phyloP scores from a whole-genome alignment of 768 basidiomycete genomes.

The Suillus subalutaceus region DNA sequence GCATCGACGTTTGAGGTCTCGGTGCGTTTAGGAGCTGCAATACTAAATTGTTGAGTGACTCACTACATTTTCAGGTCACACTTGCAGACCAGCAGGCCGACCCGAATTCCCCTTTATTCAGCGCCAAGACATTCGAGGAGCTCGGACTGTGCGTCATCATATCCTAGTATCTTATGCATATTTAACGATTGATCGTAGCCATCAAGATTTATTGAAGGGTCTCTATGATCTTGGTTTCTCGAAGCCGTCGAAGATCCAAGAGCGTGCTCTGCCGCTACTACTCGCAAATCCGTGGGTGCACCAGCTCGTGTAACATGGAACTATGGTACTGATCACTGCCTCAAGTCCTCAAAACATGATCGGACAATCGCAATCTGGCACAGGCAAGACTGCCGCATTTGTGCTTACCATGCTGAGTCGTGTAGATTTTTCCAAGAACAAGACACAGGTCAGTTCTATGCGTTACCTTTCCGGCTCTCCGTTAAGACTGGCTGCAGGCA shows the following conservation, averaged over 20 bases:
- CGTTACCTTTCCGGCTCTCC: background rate
- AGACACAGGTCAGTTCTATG: conserved; percentile 69
- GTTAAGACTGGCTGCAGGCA: conserved; percentile 54
- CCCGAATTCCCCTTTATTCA: conserved; percentile 93
- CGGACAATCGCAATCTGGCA: conserved; percentile 98
- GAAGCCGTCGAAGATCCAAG: conserved; percentile 98
- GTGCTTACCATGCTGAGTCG: conserved; percentile 96
- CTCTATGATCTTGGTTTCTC: conserved; percentile 95
- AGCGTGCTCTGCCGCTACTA: conserved; percentile 90
- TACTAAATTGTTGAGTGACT: conserved; percentile 7
- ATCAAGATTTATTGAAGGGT: conserved; percentile 88
- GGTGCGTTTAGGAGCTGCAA: conserved; percentile 43
- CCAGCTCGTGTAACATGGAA: background rate
- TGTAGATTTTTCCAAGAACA: conserved; percentile 79
- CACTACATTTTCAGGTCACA: conserved; percentile 66
- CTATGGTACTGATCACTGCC: conserved; percentile 12
- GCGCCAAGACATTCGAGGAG: conserved; percentile 93
- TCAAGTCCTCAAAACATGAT: conserved; percentile 98
- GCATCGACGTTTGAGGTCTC: conserved; percentile 83
- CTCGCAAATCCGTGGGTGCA: conserved; percentile 81
- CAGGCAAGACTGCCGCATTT: conserved; percentile 98
- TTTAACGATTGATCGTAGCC: conserved; percentile 43
- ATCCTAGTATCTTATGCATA: background rate
- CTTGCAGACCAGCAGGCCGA: conserved; percentile 95
- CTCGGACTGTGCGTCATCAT: conserved; percentile 77